Percentiles rank a stretch among this genome's conserved stretches.
phyloP scores from a whole-genome alignment of 805 yeast species.

The Kazachstania taianensis region DNA sequence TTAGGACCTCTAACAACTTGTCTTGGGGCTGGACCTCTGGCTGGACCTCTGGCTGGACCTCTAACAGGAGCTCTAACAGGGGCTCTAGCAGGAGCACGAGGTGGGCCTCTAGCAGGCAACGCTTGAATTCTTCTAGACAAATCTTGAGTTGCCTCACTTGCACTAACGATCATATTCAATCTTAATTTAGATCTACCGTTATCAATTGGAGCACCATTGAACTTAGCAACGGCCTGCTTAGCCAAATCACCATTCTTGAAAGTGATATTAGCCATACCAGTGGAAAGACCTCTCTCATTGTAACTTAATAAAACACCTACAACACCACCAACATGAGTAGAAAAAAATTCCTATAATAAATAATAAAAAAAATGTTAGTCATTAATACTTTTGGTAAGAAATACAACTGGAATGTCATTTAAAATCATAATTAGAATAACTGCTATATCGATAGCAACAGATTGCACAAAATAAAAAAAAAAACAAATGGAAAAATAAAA shows the following conservation, averaged over 20 bases:
- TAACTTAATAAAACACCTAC: constrained; percentile 59
- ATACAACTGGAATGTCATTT: not conserved
- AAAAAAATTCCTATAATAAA: constrained; percentile 68
- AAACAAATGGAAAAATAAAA: no score
- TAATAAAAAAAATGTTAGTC: constrained; percentile 10
- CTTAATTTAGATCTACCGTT: constrained; percentile 69
- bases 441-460: no score
- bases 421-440: no score
- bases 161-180: constrained; percentile 77
- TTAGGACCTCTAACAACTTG: constrained; percentile 23
- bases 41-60: constrained; percentile 19
- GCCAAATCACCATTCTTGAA: constrained; percentile 67
- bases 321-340: constrained; percentile 80
- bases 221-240: constrained; percentile 65
- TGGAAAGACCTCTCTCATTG: constrained; percentile 81
- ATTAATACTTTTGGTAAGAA: no score
- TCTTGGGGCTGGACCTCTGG: constrained; percentile 15
- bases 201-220: constrained; percentile 90
- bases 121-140: constrained; percentile 65
- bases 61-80: constrained; percentile 4
- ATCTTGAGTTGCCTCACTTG: constrained; percentile 50
- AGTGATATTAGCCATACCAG: constrained; percentile 82
- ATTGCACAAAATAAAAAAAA: no score
- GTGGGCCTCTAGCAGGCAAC: constrained; percentile 13
- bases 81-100: constrained; percentile 6